phyloP scores from a whole-genome alignment of 352 stramenopile species.

The Globisporangium parvum region DNA sequence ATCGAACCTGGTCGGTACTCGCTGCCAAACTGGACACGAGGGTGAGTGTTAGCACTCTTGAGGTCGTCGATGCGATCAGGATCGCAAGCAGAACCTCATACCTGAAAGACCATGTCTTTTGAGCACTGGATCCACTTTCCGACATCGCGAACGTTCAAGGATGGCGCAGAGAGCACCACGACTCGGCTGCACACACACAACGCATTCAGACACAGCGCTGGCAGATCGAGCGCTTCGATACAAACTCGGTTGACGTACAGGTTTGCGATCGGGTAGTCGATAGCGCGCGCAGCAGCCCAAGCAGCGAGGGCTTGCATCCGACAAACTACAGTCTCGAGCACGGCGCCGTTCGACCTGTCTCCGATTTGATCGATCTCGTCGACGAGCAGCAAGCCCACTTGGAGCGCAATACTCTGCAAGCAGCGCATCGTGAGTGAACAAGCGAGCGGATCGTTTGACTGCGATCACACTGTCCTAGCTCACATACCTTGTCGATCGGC shows the following conservation, averaged over 20 bases:
- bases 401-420: conserved; percentile 8
- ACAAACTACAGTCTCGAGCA: conserved; percentile 27
- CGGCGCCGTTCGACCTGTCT: conserved; percentile 18
- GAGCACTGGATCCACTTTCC: conserved; percentile 26
- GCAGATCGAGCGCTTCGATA: not conserved
- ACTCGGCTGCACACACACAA: conserved; percentile 20
- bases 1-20: conserved; percentile 32
- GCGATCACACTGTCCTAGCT: not conserved
- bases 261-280: conserved; percentile 13
- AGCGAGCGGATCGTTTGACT: not conserved
- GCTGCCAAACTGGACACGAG: conserved; percentile 27
- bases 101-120: conserved; percentile 19
- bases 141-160: conserved; percentile 28
- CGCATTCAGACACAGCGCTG: not conserved
- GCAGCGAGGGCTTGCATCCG: conserved; percentile 32
- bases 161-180: conserved; percentile 28
- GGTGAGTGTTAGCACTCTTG: not conserved
- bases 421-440: not conserved
- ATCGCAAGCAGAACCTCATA: not conserved
- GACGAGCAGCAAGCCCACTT: conserved; percentile 21
- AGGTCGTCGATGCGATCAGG: not conserved
- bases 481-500: conserved; percentile 9
- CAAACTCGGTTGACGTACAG: conserved; percentile 15
- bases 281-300: conserved; percentile 5
- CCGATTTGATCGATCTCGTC: conserved; percentile 48